Evolutionary conservation across 352 stramenopile species (phyloP).

Genomic region (Saprolegnia parasitica): DNA sequence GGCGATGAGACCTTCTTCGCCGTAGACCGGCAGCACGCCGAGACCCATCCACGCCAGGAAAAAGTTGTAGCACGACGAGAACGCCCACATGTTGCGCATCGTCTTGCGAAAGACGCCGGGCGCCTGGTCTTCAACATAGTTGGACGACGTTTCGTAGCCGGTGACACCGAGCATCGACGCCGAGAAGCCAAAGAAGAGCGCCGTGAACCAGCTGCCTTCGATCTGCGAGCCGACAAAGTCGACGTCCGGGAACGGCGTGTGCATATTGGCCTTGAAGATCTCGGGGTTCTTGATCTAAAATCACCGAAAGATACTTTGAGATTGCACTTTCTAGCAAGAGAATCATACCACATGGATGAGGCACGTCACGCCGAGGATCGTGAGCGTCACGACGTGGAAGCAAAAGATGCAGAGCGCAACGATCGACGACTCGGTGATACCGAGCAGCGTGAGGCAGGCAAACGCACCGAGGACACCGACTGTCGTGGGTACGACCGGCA

Average conservation of each 20-base stretch:
- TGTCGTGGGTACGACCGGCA: constrained; percentile 42
- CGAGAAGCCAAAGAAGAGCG: constrained; percentile 73
- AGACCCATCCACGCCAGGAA: constrained; percentile 83
- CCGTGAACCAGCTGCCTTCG: constrained; percentile 48
- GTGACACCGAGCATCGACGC: constrained; percentile 87
- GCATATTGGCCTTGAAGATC: constrained; percentile 59
- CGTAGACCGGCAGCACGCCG: constrained; percentile 68
- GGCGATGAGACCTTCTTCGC: constrained; percentile 51
- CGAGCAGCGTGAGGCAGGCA: constrained; percentile 69
- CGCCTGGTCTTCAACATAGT: constrained; percentile 88
- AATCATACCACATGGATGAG: constrained; percentile 40
- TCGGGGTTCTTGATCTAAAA: constrained; percentile 43
- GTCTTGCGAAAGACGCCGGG: constrained; percentile 79
- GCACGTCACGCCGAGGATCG: constrained; percentile 53
- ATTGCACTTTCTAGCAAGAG: not conserved
- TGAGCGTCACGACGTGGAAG: constrained; percentile 72
- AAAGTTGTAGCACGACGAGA: constrained; percentile 85
- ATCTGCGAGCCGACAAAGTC: constrained; percentile 38
- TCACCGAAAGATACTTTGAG: no score
- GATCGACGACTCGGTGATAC: constrained; percentile 79
- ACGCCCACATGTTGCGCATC: constrained; percentile 79
- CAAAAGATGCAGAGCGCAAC: constrained; percentile 84
- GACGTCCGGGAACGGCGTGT: constrained; percentile 58
- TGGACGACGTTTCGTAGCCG: constrained; percentile 87
- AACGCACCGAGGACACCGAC: constrained; percentile 73